phyloP scores from a whole-genome alignment of 1,284 basidiomycete genomes.

The Leccinum cinnamomeum region DNA sequence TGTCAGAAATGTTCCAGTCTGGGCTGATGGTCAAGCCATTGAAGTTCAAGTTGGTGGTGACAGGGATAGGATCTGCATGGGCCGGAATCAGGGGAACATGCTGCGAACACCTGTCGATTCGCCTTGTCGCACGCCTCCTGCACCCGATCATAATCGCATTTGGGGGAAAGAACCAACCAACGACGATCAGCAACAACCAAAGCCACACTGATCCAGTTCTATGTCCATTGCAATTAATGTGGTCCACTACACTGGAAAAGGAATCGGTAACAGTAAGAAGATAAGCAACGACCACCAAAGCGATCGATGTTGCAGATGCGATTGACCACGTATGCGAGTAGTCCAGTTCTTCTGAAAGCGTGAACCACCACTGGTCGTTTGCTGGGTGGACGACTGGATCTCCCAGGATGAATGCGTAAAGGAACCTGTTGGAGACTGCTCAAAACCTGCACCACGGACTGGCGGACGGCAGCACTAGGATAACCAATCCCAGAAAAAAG shows the following conservation, averaged over 20 bases:
- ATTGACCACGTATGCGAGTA: constrained; percentile 41
- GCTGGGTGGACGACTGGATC: constrained; percentile 32
- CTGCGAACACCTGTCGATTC: constrained; percentile 23
- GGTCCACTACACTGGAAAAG: constrained; percentile 29
- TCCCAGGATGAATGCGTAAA: constrained; percentile 26
- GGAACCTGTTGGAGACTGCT: constrained; percentile 34
- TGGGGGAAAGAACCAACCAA: constrained; percentile 44
- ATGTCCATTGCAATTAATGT: constrained; percentile 36
- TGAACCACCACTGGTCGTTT: constrained; percentile 36
- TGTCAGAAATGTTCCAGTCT: constrained; percentile 1
- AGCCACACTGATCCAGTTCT: constrained; percentile 41
- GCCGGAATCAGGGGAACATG: constrained; percentile 1
- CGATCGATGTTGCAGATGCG: constrained; percentile 39
- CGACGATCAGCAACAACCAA: constrained; percentile 45
- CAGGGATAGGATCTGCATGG: neutral
- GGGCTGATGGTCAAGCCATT: constrained; percentile 24
- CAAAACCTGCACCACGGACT: constrained; percentile 25
- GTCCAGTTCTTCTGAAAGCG: constrained; percentile 25
- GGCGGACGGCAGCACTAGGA: constrained; percentile 16
- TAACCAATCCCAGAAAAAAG: constrained; percentile 27
- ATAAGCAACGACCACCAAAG: constrained; percentile 45
- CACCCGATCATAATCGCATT: constrained; percentile 39
- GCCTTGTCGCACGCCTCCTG: constrained; percentile 34
- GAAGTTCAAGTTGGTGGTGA: constrained; percentile 11
- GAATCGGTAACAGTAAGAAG: constrained; percentile 42